Evolutionary conservation across 768 basidiomycete genomes (phyloP).

Genomic region (Collybia sordida): DNA sequence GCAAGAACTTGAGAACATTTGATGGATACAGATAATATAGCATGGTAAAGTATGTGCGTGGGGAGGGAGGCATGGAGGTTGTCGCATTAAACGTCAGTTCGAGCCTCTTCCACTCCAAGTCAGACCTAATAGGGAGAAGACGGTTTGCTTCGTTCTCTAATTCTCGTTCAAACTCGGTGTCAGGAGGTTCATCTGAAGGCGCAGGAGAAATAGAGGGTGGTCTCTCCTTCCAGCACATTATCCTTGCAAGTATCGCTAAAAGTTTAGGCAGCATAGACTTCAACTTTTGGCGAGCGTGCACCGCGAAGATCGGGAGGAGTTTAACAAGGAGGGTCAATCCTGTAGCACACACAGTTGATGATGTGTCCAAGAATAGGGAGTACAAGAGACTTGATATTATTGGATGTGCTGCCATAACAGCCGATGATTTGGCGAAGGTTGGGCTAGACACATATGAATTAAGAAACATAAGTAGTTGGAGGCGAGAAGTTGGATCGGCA

Average conservation of each 20-base stretch:
- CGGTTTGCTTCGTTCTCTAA: conserved; percentile 35
- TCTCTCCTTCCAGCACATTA: conserved; percentile 73
- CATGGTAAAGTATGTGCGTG: conserved; percentile 68
- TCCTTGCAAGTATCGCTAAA: conserved; percentile 65
- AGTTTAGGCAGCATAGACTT: conserved; percentile 62
- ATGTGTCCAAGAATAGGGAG: conserved; percentile 73
- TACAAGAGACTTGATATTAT: conserved; percentile 64
- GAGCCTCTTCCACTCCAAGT: conserved; percentile 68
- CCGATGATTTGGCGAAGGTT: conserved; percentile 47
- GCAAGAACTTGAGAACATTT: conserved; percentile 81
- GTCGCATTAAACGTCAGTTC: conserved; percentile 57
- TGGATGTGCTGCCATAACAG: conserved; percentile 56
- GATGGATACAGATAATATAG: conserved; percentile 92
- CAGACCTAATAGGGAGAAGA: conserved; percentile 44
- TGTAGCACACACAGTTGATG: conserved; percentile 67
- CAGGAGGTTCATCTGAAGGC: conserved; percentile 27
- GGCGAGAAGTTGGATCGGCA: conserved; percentile 53
- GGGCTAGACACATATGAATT: conserved; percentile 58
- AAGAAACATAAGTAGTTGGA: conserved; percentile 70
- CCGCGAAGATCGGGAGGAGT: conserved; percentile 72
- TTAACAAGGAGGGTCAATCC: conserved; percentile 66
- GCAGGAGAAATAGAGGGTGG: conserved; percentile 29
- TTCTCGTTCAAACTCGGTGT: conserved; percentile 38
- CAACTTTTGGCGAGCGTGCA: conserved; percentile 55
- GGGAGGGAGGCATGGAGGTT: conserved; percentile 55